Evolutionary conservation across 352 stramenopile species (phyloP), one percentile per base, ranked within the genome.

Genomic region (Phytophthora sp.): DNA sequence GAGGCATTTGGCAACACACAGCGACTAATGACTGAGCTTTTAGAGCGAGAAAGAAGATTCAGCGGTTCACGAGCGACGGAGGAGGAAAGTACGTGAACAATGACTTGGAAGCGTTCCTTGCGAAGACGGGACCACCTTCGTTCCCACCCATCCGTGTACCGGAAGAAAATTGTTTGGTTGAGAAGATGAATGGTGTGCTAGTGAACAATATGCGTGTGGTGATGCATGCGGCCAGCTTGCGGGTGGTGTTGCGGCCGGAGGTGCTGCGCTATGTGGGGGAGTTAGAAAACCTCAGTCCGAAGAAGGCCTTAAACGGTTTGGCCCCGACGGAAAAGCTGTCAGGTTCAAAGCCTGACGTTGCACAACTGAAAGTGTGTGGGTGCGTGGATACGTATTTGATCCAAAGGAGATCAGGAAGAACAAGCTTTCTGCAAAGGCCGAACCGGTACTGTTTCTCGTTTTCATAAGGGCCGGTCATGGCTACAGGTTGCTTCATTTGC

Each of bases 391-490:
- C 39, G 16, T 63, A 6, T 49, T 54, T n/a, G 23, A 39, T 16
- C 30, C 42, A 2, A 54, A 62, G 21, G 31, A 38, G 11, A 38
- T 38, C 8, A 4, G 42, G 4, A 63, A 55, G 13, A 49, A 55
- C 16, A 63, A 63, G 23, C 16, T 63, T 27, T 47, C 42, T 23
- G 30, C 42, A n/a, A 63, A 55, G 16, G 42, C 42, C 30, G 36
- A 50, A 41, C 36, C 42, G 4, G 55, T 18, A n/a, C 7, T 54
- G 4, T 47, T 62, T 20, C 41, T 62, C 2, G 54, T 29, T 9
- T 53, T 33, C 46, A 16, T 13, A 23, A 20, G 27, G 42, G 26
- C 31, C 16, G 30, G 41, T 0, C 12, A 38, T 38, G 31, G 31
- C 31, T 62, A 47, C 7, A 4, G 41, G n/a, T 7, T 54, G 29